Evolutionary conservation across 352 stramenopile species (phyloP), one percentile per base, ranked within the genome.

Genomic region (Pythium oligandrum): DNA sequence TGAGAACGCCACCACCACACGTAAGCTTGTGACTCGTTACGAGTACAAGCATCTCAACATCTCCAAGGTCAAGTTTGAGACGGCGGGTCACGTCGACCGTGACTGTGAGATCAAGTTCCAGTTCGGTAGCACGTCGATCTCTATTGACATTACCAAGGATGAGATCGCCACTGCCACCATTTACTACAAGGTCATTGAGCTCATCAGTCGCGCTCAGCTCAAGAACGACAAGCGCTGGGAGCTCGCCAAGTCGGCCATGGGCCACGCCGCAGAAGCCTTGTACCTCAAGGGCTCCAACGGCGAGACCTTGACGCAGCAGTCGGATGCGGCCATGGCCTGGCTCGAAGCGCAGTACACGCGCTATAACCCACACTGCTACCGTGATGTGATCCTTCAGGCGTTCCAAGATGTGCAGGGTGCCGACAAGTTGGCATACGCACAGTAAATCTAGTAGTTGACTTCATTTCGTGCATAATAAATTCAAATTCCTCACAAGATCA

Each of bases 21-120:
- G 77, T 31, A 71, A 71, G 49, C 63, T 86, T 9, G 59, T 83
- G 38, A 61, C 69, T 31, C 73, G 73, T n/a, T 78, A 68, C 59
- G 53, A 66, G 35, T 82, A 68, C 66, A 66, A 68, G 43, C 40
- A 61, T 38, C 34, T 65, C 42, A 38, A 17, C 3, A 70, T 78
- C 44, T 48, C 40, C 1, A 7, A 74, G 31, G 60, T 83, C 26
- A 51, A 70, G 51, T 83, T 80, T 40, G 73, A 83, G 63, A 80
- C 67, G 31, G 65, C 70, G 4, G 73, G 68, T 35, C 65, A 64
- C 43, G 70, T 73, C 26, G 70, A 83, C 42, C 70, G 70, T 31
- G 73, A 83, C 65, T 78, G 70, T 44, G 70, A 83, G 53, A 74
- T 84, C 66, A 84, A 83, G 53, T 81, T 87, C 46, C 12, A 54